Base-by-base conservation (phyloP, 2,329 filamentous ascomycete genomes). In the Sporothrix variecibatus region DNA sequence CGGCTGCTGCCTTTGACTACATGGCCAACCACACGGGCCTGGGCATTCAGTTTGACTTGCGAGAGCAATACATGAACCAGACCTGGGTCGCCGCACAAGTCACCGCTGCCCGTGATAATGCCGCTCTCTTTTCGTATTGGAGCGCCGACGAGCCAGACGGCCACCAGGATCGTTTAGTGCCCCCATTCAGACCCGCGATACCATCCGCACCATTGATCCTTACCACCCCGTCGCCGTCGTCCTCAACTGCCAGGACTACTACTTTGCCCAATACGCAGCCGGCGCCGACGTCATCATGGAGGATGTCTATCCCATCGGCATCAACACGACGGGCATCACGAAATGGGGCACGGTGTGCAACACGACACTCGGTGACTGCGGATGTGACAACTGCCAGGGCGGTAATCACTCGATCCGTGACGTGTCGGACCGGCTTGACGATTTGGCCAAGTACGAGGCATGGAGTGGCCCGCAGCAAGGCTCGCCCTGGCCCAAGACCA, bases 231-330 rank as follows among this genome's bases (percentile, higher is more conserved):
- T 89, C 1, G 86, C 86, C 1, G 82, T 90, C 3, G 86, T 86
- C 1, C 84, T 91, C 62, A 91, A 91, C 81, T 91, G 89, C 82
- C 84, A 86, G 72, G 86, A 91, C 80, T 91, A 89, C 81, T 86
- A 90, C 80, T 91, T 89, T 78, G 80, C 81, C 2, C 80, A 86
- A 15, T 91, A 91, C 81, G 82, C 85, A 0, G 74, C 53, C 1
- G 78, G 81, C 1, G 85, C 87, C 3, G 89, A 91, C 78, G 86
- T 91, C 76, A 80, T 91, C 75, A 87, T 91, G 83, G 84, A 85
- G 40, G 89, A 91, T 77, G 85, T 85, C 0, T 91, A 91, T 78
- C 89, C 89, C 0, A 84, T 91, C 75, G 87, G 85, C 40, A 86
- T 87, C 76, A 89, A 90, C 80, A 81, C 84, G 2, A 81, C 84